Evolutionary conservation across 495 filamentous ascomycete genomes (phyloP).

Genomic region (Podospora appendiculata): DNA sequence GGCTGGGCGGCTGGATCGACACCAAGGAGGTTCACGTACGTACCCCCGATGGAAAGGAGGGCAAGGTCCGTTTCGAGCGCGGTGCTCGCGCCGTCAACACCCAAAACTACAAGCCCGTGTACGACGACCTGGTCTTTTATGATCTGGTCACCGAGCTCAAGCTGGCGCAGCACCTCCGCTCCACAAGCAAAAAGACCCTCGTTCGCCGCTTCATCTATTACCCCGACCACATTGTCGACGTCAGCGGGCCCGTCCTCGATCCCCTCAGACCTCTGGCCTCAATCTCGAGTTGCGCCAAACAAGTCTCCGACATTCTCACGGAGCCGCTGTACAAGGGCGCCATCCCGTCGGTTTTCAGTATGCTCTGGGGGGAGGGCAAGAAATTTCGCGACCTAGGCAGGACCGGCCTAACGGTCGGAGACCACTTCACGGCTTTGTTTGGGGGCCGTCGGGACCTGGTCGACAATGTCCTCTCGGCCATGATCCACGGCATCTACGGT

Average conservation of each 20-base stretch:
- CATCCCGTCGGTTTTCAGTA: constrained; percentile 30
- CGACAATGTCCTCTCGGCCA: constrained; percentile 68
- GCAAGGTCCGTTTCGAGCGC: constrained; percentile 65
- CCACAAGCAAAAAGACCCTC: constrained; percentile 34
- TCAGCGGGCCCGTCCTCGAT: constrained; percentile 35
- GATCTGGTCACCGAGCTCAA: constrained; percentile 50
- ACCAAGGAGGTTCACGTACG: constrained; percentile 55
- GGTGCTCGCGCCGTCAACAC: constrained; percentile 74
- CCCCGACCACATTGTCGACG: constrained; percentile 72
- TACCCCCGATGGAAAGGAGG: constrained; percentile 35
- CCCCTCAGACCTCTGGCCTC: constrained; percentile 2
- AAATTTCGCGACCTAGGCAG: background rate
- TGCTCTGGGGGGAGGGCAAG: constrained; percentile 11
- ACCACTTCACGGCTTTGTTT: constrained; percentile 53
- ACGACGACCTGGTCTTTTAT: constrained; percentile 35
- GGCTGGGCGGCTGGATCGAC: constrained; percentile 79
- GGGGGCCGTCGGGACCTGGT: constrained; percentile 34
- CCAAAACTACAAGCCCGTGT: constrained; percentile 7
- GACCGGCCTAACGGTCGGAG: constrained; percentile 64
- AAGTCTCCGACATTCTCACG: constrained; percentile 32
- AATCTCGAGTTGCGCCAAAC: constrained; percentile 1
- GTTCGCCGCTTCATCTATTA: constrained; percentile 83
- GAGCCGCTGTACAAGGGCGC: constrained; percentile 60
- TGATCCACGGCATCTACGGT: constrained; percentile 91
- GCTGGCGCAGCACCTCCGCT: constrained; percentile 52